These are phyloP conservation scores for Schwanniomyces yamadae DNA, from an alignment of 805 yeast species.

Conservation along the genomic window DNA sequence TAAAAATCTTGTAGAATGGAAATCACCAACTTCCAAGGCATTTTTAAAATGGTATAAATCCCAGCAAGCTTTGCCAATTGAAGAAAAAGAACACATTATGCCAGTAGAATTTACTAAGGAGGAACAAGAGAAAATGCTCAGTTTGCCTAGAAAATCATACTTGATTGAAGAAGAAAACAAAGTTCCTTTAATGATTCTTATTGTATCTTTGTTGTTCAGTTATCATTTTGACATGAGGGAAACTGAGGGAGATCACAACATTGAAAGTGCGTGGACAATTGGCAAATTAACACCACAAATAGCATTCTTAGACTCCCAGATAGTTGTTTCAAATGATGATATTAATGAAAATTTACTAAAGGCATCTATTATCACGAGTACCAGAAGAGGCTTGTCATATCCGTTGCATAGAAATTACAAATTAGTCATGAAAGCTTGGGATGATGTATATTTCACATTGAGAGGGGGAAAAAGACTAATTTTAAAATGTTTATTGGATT, in stretches of 20 bases:
- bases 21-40: constrained; percentile 43
- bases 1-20: constrained; percentile 48
- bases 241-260: constrained; percentile 65
- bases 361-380: constrained; percentile 57
- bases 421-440: constrained; percentile 64
- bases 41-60: constrained; percentile 51
- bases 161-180: constrained; percentile 52
- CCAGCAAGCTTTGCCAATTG: constrained; percentile 26
- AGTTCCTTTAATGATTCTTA: constrained; percentile 54
- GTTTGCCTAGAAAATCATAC: constrained; percentile 64
- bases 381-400: constrained; percentile 71
- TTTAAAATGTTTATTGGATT: constrained; percentile 55
- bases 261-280: constrained; percentile 92
- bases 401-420: constrained; percentile 78
- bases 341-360: constrained; percentile 39
- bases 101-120: constrained; percentile 54
- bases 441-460: constrained; percentile 64
- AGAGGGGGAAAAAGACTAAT: constrained; percentile 69
- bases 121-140: constrained; percentile 66
- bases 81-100: constrained; percentile 25
- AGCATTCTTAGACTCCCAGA: constrained; percentile 62
- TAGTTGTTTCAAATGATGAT: constrained; percentile 29
- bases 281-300: constrained; percentile 85
- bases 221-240: constrained; percentile 75
- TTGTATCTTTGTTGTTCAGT: constrained; percentile 68